These are phyloP conservation scores for Hypoxylon rubiginosum DNA, from an alignment of 2,329 filamentous ascomycete genomes.

Conservation along the genomic window DNA sequence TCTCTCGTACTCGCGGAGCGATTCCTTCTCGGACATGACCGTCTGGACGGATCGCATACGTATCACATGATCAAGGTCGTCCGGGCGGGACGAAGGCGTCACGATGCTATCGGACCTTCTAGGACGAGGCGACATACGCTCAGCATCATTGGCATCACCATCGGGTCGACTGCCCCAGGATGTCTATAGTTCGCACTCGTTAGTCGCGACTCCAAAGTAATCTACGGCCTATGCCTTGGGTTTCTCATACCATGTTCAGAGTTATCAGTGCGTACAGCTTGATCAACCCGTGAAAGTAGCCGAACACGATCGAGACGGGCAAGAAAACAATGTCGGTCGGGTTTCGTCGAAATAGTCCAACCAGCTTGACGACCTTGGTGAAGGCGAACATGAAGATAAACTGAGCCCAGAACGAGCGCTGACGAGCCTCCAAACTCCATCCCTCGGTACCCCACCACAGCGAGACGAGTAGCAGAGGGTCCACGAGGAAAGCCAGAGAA, in stretches of 20 bases:
- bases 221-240: not conserved
- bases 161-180: slow-evolving; percentile 96
- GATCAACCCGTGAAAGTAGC: slow-evolving; percentile 92
- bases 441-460: slow-evolving; percentile 76
- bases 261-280: slow-evolving; percentile 90
- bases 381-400: slow-evolving; percentile 82
- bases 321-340: slow-evolving; percentile 84
- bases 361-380: slow-evolving; percentile 91
- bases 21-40: slow-evolving; percentile 44
- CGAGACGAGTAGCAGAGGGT: slow-evolving; percentile 78
- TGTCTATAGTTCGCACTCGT: slow-evolving; percentile 70
- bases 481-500: slow-evolving; percentile 84
- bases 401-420: slow-evolving; percentile 71
- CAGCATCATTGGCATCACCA: slow-evolving; percentile 84
- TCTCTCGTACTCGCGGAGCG: slow-evolving; percentile 36
- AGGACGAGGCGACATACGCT: slow-evolving; percentile 71
- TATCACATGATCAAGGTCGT: slow-evolving; percentile 49
- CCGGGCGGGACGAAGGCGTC: slow-evolving; percentile 51
- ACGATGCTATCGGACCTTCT: slow-evolving; percentile 54
- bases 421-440: slow-evolving; percentile 68
- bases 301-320: slow-evolving; percentile 89
- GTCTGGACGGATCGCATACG: slow-evolving; percentile 20
- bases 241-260: slow-evolving; percentile 77
- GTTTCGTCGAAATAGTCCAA: slow-evolving; percentile 87
- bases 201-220: slow-evolving; percentile 30